Base-by-base conservation (phyloP, 495 filamentous ascomycete genomes). In the Penicillium paxilli region DNA sequence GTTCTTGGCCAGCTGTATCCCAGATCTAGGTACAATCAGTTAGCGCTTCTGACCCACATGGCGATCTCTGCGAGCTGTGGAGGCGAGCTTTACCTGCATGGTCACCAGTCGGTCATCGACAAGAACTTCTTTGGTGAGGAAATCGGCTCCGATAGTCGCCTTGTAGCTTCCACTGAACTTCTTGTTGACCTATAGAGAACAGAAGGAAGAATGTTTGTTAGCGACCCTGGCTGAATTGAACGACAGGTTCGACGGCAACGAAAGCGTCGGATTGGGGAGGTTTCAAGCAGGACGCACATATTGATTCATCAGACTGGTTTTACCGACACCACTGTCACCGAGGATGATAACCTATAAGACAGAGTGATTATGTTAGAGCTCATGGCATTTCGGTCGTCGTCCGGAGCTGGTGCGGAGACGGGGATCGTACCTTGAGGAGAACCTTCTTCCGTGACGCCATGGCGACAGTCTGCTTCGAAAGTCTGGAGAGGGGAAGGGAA, bases 261-360 rank as follows among this genome's bases (percentile, higher is more conserved):
- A 44, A 41, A 33, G 20, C 25, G 10, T 20, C n/a, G 28, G 35
- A 25, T 45, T 37, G 38, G 48, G 40, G 22, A 21, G 24, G n/a
- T n/a, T 37, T 32, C 51, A 40, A 35, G 22, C 49, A 56, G 37
- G 55, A 79, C 89, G 65, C 84, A 98, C 94, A 87, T 98, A 99
- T 98, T 99, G 94, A 77, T 98, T 99, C 94, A 99, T 98, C 82
- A 99, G 85, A 73, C 91, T 96, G 47, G 95, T 99, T 81, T 99
- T 99, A 58, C 94, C 94, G 41, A 99, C 94, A 68, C 94, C 94
- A 72, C 92, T 96, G 69, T 98, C 94, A 59, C 94, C 94, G 53
- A 99, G 84, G 69, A 99, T 98, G 62, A 98, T 98, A 57, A 98
- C 92, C 93, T 97, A 59, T 14, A 51, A 9, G n/a, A 23, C 21